Percentiles rank a stretch among this genome's conserved stretches.
Conservation (phyloP, 306 rosid genomes). For the Vigna nakashimae region DNA sequence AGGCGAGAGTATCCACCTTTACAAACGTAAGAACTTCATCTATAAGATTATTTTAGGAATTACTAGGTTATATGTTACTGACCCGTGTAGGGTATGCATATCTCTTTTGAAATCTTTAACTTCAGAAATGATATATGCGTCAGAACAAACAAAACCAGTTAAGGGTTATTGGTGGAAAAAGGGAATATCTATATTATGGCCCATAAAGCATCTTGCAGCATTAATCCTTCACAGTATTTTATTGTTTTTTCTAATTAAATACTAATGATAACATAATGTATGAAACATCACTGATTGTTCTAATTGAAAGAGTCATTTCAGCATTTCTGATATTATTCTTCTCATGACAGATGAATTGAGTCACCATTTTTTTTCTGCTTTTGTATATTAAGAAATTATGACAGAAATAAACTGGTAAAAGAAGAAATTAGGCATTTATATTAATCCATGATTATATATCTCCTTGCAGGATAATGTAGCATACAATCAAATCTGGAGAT, state of each 20-base stretch:
- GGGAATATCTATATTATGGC: background rate
- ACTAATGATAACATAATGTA: no score
- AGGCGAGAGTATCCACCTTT: background rate
- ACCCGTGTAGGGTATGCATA: constrained; percentile 16
- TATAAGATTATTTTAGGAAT: background rate
- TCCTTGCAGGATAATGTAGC: constrained; percentile 49
- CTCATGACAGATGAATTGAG: background rate
- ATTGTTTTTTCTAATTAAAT: no score
- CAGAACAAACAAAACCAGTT: constrained; percentile 1
- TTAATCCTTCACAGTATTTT: no score
- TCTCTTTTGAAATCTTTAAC: constrained; percentile 12
- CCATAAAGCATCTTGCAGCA: background rate
- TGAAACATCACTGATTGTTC: background rate
- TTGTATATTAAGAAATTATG: background rate
- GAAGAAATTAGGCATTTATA: background rate
- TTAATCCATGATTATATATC: constrained; percentile 17
- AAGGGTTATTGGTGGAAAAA: background rate
- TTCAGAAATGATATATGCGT: background rate
- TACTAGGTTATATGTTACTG: constrained; percentile 11
- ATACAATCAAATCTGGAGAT: constrained; percentile 45
- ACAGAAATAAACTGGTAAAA: no score
- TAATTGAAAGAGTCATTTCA: background rate
- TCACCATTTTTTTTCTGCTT: background rate
- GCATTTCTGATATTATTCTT: background rate
- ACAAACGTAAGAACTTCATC: background rate